A percentile compares a stretch with the other conserved stretches of the same genome.
These are phyloP conservation scores for Cladophialophora bantiana DNA, from an alignment of 2,329 filamentous ascomycete species.

Conservation along the genomic window DNA sequence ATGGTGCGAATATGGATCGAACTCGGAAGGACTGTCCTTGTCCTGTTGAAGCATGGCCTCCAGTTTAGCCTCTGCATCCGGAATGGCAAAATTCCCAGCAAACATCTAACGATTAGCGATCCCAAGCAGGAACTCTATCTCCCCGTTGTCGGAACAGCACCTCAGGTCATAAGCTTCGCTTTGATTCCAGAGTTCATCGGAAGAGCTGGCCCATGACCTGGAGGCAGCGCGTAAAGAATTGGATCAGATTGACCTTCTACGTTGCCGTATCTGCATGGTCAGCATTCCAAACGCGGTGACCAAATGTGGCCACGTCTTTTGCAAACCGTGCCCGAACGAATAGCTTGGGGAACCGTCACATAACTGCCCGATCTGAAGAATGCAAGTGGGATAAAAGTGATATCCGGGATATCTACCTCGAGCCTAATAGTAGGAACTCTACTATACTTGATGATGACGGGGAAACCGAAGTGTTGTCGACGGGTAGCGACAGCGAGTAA, in stretches of 20 bases:
- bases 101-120: constrained; percentile 23
- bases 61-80: constrained; percentile 10
- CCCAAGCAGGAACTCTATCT: constrained; percentile 24
- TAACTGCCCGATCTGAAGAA: no score
- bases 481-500: not conserved
- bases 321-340: no score
- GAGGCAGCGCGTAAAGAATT: no score
- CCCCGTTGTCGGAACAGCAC: constrained; percentile 20
- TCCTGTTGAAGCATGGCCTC: constrained; percentile 15
- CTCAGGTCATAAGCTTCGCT: constrained; percentile 14
- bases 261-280: no score
- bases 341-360: no score
- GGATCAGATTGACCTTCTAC: no score
- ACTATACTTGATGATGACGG: not conserved
- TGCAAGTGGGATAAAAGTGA: not conserved
- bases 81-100: constrained; percentile 17
- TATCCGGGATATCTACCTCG: not conserved
- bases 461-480: not conserved
- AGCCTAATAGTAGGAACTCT: not conserved
- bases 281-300: no score
- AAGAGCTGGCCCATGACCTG: not conserved
- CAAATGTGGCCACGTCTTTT: no score
- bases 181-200: constrained; percentile 22
- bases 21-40: constrained; percentile 10
- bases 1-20: constrained; percentile 10